Percentiles rank a stretch among this genome's conserved stretches.
phyloP scores from a whole-genome alignment of 1,284 basidiomycete species.

The Calocybe gambosa region DNA sequence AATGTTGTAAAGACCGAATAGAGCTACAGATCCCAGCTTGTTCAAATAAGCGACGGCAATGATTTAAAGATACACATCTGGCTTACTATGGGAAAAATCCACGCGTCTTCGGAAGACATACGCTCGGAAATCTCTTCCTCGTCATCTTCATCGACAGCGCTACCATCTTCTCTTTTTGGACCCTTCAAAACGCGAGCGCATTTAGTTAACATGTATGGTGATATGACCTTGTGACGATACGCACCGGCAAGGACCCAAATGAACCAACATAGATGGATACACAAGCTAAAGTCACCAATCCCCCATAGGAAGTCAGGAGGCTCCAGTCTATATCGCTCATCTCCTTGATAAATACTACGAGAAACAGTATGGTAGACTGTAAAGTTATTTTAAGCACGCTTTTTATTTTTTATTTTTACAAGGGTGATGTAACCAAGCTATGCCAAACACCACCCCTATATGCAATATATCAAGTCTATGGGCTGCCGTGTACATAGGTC shows the following conservation, averaged over 20 bases:
- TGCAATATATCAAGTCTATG: too few relatives aligned
- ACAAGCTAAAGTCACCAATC: conserved; percentile 56
- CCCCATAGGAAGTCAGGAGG: conserved; percentile 59
- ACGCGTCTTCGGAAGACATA: conserved; percentile 65
- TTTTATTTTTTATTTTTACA: too few relatives aligned
- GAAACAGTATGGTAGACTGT: too few relatives aligned
- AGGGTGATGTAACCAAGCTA: too few relatives aligned
- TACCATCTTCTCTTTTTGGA: conserved; percentile 24
- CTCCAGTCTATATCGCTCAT: conserved; percentile 40
- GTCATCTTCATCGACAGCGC: conserved; percentile 43
- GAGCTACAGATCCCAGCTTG: conserved; percentile 59
- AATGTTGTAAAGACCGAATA: conserved; percentile 64
- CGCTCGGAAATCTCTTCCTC: conserved; percentile 49
- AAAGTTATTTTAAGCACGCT: too few relatives aligned
- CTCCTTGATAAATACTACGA: not conserved
- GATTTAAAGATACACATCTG: not conserved
- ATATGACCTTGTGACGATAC: conserved; percentile 20
- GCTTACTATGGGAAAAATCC: conserved; percentile 68
- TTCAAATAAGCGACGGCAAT: conserved; percentile 1
- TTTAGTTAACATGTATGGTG: not conserved
- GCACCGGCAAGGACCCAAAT: conserved; percentile 59
- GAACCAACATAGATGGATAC: conserved; percentile 63
- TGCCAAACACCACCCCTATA: too few relatives aligned
- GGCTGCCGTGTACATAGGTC: too few relatives aligned
- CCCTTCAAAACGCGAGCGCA: conserved; percentile 20